A percentile compares a stretch with the other conserved stretches of the same genome.
Conservation (phyloP, 2,329 filamentous ascomycete species). For the Aotearoamyces nothofagi region DNA sequence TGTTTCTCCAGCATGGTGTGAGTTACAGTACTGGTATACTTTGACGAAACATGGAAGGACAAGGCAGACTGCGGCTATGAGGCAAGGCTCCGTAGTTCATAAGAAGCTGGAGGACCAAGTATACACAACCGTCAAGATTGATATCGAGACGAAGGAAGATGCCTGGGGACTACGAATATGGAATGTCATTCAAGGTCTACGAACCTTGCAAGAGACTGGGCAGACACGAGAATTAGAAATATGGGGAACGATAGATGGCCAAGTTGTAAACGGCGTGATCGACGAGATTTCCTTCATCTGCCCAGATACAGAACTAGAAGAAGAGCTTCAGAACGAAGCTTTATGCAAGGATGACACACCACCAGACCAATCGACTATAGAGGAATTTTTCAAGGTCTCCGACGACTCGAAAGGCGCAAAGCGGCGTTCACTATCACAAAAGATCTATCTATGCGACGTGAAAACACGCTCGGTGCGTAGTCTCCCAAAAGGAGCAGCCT, state of each 20-base stretch:
- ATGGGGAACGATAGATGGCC: constrained; percentile 71
- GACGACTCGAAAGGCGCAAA: constrained; percentile 6
- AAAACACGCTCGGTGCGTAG: constrained; percentile 63
- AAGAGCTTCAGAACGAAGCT: constrained; percentile 18
- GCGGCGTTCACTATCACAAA: constrained; percentile 8
- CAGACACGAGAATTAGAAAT: constrained; percentile 65
- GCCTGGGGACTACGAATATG: constrained; percentile 69
- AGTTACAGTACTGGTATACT: constrained; percentile 84
- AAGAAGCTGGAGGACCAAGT: constrained; percentile 75
- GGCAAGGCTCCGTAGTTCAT: constrained; percentile 64
- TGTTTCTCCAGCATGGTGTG: constrained; percentile 85
- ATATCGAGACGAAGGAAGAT: constrained; percentile 64
- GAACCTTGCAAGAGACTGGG: constrained; percentile 55
- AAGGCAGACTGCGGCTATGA: constrained; percentile 69
- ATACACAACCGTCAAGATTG: constrained; percentile 59
- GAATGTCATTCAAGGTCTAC: constrained; percentile 80
- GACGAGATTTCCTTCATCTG: constrained; percentile 70
- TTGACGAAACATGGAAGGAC: constrained; percentile 65
- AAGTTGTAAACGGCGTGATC: constrained; percentile 79
- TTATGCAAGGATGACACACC: constrained; percentile 19
- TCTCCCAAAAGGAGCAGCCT: constrained; percentile 43
- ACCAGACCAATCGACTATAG: constrained; percentile 13
- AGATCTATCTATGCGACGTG: constrained; percentile 70
- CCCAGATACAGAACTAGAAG: constrained; percentile 56
- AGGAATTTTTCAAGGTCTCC: constrained; percentile 15